Conservation (phyloP, 2,329 filamentous ascomycete species). For the Teratosphaeria epicoccoides region DNA sequence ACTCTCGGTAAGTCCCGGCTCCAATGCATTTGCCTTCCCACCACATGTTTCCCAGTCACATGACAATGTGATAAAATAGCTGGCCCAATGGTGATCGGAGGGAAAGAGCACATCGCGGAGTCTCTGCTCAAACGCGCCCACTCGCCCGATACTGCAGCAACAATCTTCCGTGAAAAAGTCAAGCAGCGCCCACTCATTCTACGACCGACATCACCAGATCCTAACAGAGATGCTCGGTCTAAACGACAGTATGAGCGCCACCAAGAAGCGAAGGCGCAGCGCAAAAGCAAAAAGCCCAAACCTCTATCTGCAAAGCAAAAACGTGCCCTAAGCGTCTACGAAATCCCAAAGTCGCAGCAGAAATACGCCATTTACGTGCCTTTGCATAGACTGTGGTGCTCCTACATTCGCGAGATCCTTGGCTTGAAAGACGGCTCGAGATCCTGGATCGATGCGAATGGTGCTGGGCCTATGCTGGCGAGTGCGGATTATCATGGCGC, state of each 20-base stretch:
- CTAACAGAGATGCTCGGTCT: conserved; percentile 44
- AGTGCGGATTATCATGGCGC: conserved; percentile 90
- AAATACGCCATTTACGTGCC: conserved; percentile 69
- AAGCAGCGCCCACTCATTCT: conserved; percentile 72
- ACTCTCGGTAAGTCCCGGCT: background rate
- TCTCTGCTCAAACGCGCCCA: conserved; percentile 68
- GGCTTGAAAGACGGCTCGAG: conserved; percentile 35
- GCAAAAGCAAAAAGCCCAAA: conserved; percentile 41
- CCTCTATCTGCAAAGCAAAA: conserved; percentile 75
- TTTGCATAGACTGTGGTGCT: conserved; percentile 68
- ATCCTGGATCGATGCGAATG: conserved; percentile 44
- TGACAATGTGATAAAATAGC: conserved; percentile 3
- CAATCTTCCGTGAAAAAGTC: conserved; percentile 73
- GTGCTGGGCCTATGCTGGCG: conserved; percentile 61
- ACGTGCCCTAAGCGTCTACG: conserved; percentile 60
- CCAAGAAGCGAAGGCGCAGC: conserved; percentile 21
- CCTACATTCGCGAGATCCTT: conserved; percentile 74
- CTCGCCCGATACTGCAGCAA: conserved; percentile 56
- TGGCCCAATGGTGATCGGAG: conserved; percentile 17
- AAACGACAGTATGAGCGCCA: conserved; percentile 27
- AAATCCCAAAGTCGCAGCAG: conserved; percentile 57
- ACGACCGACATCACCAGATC: conserved; percentile 59
- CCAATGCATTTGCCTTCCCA: background rate
- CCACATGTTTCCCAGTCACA: background rate
- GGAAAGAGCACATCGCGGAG: conserved; percentile 29